Percentiles rank a stretch among this genome's conserved stretches.
phyloP scores from a whole-genome alignment of 768 basidiomycete species.

The Pleurotus cornucopiae region DNA sequence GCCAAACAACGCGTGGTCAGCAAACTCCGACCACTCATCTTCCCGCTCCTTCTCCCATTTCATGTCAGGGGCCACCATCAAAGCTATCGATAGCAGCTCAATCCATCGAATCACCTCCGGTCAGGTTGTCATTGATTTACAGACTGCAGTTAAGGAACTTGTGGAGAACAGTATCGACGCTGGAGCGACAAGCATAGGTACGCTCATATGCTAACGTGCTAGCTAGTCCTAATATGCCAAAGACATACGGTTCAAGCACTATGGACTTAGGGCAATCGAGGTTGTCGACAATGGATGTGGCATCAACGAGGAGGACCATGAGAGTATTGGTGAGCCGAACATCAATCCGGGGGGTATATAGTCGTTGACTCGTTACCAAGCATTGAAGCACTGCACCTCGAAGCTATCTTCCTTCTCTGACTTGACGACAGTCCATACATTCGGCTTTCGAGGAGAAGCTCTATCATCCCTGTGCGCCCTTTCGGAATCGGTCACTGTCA shows the following conservation, averaged over 20 bases:
- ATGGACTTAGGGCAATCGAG: conserved; percentile 79
- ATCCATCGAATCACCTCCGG: conserved; percentile 91
- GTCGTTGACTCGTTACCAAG: conserved; percentile 31
- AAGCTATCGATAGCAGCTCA: conserved; percentile 70
- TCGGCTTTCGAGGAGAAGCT: conserved; percentile 96
- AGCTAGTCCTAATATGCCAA: conserved; percentile 2
- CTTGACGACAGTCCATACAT: conserved; percentile 68
- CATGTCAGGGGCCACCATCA: conserved; percentile 22
- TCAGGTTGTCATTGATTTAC: conserved; percentile 91
- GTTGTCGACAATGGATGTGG: conserved; percentile 92
- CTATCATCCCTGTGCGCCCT: conserved; percentile 90
- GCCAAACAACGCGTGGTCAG: no score
- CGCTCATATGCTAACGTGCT: conserved; percentile 15
- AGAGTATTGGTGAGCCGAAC: conserved; percentile 60
- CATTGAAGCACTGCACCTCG: conserved; percentile 90
- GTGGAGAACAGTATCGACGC: conserved; percentile 97
- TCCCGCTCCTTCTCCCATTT: no score
- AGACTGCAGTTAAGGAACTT: conserved; percentile 92
- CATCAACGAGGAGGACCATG: conserved; percentile 73
- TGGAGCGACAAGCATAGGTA: conserved; percentile 82
- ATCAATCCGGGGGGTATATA: background rate
- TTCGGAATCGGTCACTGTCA: conserved; percentile 61
- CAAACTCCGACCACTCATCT: no score
- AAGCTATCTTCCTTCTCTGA: conserved; percentile 79
- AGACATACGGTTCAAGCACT: conserved; percentile 91